Evolutionary conservation across 2,329 filamentous ascomycete genomes (phyloP).

Genomic region (Diaporthe amygdali): DNA sequence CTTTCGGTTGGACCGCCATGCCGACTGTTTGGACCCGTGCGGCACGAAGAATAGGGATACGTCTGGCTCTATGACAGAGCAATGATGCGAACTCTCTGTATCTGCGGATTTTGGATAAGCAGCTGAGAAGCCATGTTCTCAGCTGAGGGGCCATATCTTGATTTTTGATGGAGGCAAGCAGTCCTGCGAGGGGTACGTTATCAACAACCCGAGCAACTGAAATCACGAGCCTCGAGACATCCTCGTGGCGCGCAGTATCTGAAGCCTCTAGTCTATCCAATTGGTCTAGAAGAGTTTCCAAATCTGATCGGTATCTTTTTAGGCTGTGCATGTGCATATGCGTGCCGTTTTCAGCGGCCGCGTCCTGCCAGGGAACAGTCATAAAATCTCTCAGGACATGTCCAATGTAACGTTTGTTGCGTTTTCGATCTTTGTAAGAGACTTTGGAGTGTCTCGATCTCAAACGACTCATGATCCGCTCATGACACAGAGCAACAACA

Average conservation of each 20-base stretch:
- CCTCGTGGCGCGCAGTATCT: not conserved
- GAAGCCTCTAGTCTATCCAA: not conserved
- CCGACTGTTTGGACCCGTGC: constrained; percentile 35
- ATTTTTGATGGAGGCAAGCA: not conserved
- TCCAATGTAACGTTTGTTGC: not conserved
- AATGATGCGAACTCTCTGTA: constrained; percentile 41
- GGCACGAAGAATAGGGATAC: constrained; percentile 33
- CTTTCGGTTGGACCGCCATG: not conserved
- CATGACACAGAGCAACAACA: constrained; percentile 10
- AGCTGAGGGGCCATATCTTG: not conserved
- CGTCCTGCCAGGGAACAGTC: not conserved
- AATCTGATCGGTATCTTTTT: not conserved
- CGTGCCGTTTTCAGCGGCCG: too few species aligned
- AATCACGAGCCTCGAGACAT: not conserved
- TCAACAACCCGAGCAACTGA: not conserved
- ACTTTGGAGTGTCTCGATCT: not conserved
- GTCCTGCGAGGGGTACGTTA: not conserved
- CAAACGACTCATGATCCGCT: constrained; percentile 4
- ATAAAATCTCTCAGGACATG: constrained; percentile 2
- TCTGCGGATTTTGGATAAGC: constrained; percentile 40
- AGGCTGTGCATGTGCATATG: not conserved
- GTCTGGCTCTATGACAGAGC: constrained; percentile 39
- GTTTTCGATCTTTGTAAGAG: not conserved
- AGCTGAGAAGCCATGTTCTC: constrained; percentile 18
- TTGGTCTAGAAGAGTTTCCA: not conserved